Conservation (phyloP, 2,329 filamentous ascomycete species). For the Scytalidium sp. region DNA sequence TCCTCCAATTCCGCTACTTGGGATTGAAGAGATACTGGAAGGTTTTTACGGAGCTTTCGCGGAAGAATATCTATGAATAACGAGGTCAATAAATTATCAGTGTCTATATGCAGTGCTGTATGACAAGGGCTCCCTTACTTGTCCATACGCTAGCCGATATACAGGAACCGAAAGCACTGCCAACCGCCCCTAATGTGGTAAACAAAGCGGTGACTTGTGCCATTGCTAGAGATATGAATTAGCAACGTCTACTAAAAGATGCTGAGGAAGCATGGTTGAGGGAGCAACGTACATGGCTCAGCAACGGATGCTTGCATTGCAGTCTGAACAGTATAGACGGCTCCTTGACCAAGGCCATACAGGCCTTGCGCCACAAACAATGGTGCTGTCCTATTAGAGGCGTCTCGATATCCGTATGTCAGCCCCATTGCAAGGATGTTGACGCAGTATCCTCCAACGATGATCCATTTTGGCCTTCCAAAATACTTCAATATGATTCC, state of each 20-base stretch:
- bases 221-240: slow-evolving; percentile 15
- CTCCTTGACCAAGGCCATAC: slow-evolving; percentile 44
- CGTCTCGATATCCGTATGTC: slow-evolving; percentile 49
- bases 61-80: slow-evolving; percentile 28
- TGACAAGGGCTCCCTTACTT: slow-evolving; percentile 21
- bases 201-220: slow-evolving; percentile 45
- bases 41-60: slow-evolving; percentile 45
- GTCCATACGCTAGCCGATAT: slow-evolving; percentile 49
- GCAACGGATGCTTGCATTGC: not conserved
- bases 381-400: slow-evolving; percentile 37
- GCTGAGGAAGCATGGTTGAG: not conserved
- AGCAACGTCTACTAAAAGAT: not conserved
- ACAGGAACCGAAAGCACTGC: slow-evolving; percentile 33
- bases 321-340: slow-evolving; percentile 33
- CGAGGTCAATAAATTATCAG: not conserved
- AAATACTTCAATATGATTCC: slow-evolving; percentile 46
- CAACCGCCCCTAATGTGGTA: slow-evolving; percentile 39
- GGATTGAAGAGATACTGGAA: slow-evolving; percentile 41
- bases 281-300: not conserved
- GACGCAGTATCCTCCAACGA: slow-evolving; percentile 45
- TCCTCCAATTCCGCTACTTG: slow-evolving; percentile 48
- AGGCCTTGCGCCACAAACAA: slow-evolving; percentile 45
- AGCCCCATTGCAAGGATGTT: slow-evolving; percentile 52
- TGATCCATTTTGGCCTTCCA: slow-evolving; percentile 49
- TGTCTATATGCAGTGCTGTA: not conserved